Conservation (phyloP, 208 protist genomes). For the Phytomonas serpens region DNA sequence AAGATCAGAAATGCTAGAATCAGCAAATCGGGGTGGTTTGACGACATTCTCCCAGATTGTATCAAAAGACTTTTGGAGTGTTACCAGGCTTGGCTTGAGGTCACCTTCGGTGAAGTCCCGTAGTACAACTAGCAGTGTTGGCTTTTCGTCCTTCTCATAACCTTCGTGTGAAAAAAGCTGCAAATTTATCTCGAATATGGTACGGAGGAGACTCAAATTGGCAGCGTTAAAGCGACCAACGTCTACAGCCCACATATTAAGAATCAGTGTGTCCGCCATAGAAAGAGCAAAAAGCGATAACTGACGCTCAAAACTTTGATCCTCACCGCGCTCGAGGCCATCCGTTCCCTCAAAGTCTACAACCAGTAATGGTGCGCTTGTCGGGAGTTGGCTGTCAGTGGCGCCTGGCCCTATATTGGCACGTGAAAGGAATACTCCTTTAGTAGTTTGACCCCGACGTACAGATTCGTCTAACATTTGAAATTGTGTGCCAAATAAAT, state of each 20-base stretch:
- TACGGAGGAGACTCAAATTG: slow-evolving; percentile 93
- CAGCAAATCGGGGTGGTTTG: slow-evolving; percentile 46
- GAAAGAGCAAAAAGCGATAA: slow-evolving; percentile 95
- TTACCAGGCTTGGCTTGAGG: slow-evolving; percentile 53
- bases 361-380: slow-evolving; percentile 67
- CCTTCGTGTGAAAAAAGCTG: slow-evolving; percentile 90
- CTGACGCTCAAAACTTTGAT: slow-evolving; percentile 95
- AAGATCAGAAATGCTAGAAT: slow-evolving; percentile 48
- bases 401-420: slow-evolving; percentile 17
- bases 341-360: slow-evolving; percentile 98
- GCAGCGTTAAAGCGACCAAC: slow-evolving; percentile 94
- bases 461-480: slow-evolving; percentile 86
- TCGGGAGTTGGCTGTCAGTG: not conserved
- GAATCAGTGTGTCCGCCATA: slow-evolving; percentile 93
- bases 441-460: slow-evolving; percentile 92
- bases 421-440: slow-evolving; percentile 84
- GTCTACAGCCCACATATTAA: slow-evolving; percentile 97
- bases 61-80: slow-evolving; percentile 87
- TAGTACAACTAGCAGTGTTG: slow-evolving; percentile 94
- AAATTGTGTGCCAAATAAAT: slow-evolving; percentile 94
- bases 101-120: slow-evolving; percentile 93
- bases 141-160: slow-evolving; percentile 82
- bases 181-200: slow-evolving; percentile 95
- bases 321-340: slow-evolving; percentile 93
- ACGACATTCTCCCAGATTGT: slow-evolving; percentile 90